Evolutionary conservation across 1,139 yeast species (phyloP).

Genomic region (Blastobotrys buckinghamii): DNA sequence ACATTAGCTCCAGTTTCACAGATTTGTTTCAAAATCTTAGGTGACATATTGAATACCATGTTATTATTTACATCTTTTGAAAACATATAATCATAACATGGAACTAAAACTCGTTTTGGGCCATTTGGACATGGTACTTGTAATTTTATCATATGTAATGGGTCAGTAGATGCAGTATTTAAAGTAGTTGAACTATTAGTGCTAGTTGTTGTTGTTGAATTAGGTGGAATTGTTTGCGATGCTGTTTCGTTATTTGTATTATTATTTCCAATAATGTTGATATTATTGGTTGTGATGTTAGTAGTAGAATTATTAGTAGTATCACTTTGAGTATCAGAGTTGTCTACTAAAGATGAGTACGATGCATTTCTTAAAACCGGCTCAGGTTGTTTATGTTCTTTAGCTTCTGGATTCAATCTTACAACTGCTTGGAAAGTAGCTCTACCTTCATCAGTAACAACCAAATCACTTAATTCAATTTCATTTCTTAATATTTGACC

Average conservation of each 20-base stretch:
- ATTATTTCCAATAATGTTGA: not conserved
- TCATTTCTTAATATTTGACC: not conserved
- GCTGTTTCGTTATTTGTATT: not conserved
- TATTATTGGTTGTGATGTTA: not conserved
- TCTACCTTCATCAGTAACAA: not conserved
- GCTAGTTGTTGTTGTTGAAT: not conserved
- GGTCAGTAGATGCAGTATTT: slow-evolving; percentile 5
- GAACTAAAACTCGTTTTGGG: slow-evolving; percentile 8
- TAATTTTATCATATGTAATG: slow-evolving; percentile 8
- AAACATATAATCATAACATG: slow-evolving; percentile 16
- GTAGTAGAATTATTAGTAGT: not conserved
- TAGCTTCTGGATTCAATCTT: not conserved
- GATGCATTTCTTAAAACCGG: not conserved
- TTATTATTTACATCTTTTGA: slow-evolving; percentile 7
- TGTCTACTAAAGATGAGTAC: not conserved
- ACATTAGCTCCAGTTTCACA: slow-evolving; percentile 8
- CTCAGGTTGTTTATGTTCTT: not conserved
- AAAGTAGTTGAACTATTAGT: not conserved
- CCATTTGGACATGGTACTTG: slow-evolving; percentile 11
- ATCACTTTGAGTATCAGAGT: not conserved
- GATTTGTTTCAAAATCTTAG: slow-evolving; percentile 5
- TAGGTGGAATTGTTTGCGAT: not conserved
- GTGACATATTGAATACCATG: slow-evolving; percentile 15
- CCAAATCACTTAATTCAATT: not conserved
- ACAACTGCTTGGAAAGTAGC: not conserved